These are phyloP conservation scores for Calonectria crousiana DNA, from an alignment of 2,329 filamentous ascomycete species.

Conservation along the genomic window DNA sequence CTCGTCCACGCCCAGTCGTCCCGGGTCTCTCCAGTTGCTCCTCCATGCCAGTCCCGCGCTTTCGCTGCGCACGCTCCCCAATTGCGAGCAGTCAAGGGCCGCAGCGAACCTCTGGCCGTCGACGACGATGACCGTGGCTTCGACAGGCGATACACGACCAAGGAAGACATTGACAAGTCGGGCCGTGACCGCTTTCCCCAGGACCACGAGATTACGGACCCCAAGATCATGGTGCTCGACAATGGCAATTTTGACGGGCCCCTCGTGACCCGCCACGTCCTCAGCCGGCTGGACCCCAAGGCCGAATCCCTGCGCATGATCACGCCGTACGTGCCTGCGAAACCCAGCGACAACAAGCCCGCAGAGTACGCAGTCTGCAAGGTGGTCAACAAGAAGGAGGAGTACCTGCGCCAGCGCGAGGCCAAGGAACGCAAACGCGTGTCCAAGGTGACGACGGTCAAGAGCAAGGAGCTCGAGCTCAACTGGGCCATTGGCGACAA, in stretches of 20 bases:
- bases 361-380: conserved; percentile 73
- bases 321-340: conserved; percentile 50
- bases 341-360: conserved; percentile 38
- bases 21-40: neutral
- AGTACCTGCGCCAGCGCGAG: conserved; percentile 57
- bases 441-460: conserved; percentile 55
- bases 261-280: conserved; percentile 52
- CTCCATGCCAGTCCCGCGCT: conserved; percentile 28
- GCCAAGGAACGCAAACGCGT: conserved; percentile 58
- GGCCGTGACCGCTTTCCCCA: conserved; percentile 54
- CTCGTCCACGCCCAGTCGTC: conserved; percentile 25
- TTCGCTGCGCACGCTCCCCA: conserved; percentile 28
- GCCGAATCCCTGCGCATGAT: conserved; percentile 57
- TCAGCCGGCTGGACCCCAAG: conserved; percentile 52
- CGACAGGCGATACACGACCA: conserved; percentile 53
- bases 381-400: conserved; percentile 70
- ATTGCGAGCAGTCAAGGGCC: conserved; percentile 12
- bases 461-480: conserved; percentile 83
- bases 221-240: conserved; percentile 56
- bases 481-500: conserved; percentile 87
- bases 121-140: conserved; percentile 40
- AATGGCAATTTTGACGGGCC: conserved; percentile 56
- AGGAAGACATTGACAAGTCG: conserved; percentile 47
- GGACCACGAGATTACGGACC: conserved; percentile 60
- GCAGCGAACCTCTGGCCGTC: neutral